Conservation (phyloP, 805 yeast species). For the Sungouiozyma ichnusensis region DNA sequence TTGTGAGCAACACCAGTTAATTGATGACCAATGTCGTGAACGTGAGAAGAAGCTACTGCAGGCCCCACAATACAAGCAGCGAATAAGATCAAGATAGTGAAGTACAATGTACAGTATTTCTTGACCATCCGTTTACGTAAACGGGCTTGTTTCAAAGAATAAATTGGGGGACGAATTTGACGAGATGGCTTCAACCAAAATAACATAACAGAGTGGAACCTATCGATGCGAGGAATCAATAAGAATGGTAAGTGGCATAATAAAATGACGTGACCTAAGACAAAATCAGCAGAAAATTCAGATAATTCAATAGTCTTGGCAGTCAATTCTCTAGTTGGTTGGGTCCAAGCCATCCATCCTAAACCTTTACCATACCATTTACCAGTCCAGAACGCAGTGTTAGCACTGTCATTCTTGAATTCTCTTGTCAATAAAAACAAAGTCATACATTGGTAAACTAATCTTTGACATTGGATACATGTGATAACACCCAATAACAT, state of each 20-base stretch:
- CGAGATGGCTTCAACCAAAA: slow-evolving; percentile 98
- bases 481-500: slow-evolving; percentile 81
- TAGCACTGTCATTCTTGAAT: slow-evolving; percentile 88
- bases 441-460: slow-evolving; percentile 76
- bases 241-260: slow-evolving; percentile 85
- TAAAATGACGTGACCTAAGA: slow-evolving; percentile 81
- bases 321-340: slow-evolving; percentile 88
- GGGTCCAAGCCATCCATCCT: slow-evolving; percentile 90
- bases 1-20: slow-evolving; percentile 44
- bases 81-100: slow-evolving; percentile 57
- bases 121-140: slow-evolving; percentile 95
- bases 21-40: slow-evolving; percentile 27
- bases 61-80: slow-evolving; percentile 81
- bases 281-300: slow-evolving; percentile 93
- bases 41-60: slow-evolving; percentile 64
- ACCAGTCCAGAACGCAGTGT: slow-evolving; percentile 99
- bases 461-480: slow-evolving; percentile 77
- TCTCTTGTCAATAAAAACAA: slow-evolving; percentile 79
- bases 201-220: slow-evolving; percentile 96
- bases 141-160: slow-evolving; percentile 90
- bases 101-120: slow-evolving; percentile 79
- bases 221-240: slow-evolving; percentile 78
- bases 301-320: slow-evolving; percentile 92
- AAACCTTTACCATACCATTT: slow-evolving; percentile 94
- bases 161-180: slow-evolving; percentile 96